Evolutionary conservation across 2,329 filamentous ascomycete species (phyloP).

Genomic region (Penicillium sp.): DNA sequence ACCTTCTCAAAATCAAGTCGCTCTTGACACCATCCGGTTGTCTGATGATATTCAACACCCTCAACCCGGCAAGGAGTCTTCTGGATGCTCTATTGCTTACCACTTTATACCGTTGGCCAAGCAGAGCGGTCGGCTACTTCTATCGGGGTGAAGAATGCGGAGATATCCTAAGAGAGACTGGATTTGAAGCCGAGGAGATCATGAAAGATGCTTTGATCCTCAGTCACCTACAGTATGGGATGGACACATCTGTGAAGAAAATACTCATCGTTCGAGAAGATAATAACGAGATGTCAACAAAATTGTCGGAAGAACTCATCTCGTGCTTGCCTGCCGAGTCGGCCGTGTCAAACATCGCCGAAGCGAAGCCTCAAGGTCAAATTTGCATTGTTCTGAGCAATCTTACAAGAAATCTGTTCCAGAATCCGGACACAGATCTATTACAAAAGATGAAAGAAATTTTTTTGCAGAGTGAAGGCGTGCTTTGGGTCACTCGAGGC

Average conservation of each 20-base stretch:
- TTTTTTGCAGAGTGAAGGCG: conserved; percentile 17
- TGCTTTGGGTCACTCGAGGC: conserved; percentile 29
- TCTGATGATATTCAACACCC: conserved; percentile 18
- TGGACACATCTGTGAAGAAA: neutral
- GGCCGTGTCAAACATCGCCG: conserved; percentile 4
- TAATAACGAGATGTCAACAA: neutral
- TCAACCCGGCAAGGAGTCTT: conserved; percentile 3
- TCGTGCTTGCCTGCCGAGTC: conserved; percentile 2
- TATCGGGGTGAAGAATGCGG: neutral
- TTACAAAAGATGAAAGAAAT: conserved; percentile 20
- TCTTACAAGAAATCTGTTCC: conserved; percentile 2
- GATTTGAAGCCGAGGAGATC: neutral
- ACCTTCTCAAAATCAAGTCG: conserved; percentile 14
- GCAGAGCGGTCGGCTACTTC: neutral
- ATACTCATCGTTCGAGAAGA: conserved; percentile 17
- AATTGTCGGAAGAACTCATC: neutral
- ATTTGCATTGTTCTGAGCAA: conserved; percentile 25
- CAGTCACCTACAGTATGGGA: neutral
- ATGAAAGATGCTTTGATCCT: neutral
- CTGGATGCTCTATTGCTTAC: conserved; percentile 12
- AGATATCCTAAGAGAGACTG: conserved; percentile 2
- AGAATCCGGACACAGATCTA: neutral
- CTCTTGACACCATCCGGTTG: conserved; percentile 21
- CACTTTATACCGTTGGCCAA: conserved; percentile 9
- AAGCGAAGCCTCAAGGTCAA: conserved; percentile 11